phyloP scores from a whole-genome alignment of 2,329 filamentous ascomycete species.

The Fusarium sp. region DNA sequence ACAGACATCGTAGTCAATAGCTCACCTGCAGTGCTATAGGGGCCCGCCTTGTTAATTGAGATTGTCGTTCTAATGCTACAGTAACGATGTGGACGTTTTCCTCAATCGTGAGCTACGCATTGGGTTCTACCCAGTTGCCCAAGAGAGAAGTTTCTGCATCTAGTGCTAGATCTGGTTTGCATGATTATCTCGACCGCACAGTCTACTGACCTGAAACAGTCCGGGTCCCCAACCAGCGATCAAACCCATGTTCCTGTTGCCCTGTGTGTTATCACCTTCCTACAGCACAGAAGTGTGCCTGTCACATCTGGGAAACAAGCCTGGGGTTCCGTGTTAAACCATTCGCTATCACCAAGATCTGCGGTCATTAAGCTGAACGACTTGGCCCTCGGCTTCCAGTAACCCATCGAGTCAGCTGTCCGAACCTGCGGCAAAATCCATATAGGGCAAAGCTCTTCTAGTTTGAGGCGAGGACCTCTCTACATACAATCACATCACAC shows the following conservation, averaged over 20 bases:
- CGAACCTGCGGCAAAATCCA: not conserved
- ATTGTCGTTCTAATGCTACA: constrained; percentile 2
- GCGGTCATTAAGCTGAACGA: constrained; percentile 3
- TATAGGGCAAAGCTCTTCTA: constrained; percentile 2
- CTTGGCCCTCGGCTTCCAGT: not conserved
- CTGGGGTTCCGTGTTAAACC: constrained; percentile 18
- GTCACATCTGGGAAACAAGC: constrained; percentile 16
- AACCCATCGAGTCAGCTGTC: constrained; percentile 3
- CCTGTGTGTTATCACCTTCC: constrained; percentile 13
- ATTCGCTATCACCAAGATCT: constrained; percentile 22
- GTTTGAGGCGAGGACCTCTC: not conserved
- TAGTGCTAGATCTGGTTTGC: constrained; percentile 31
- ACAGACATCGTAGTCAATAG: constrained; percentile 6
- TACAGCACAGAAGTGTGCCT: constrained; percentile 10
- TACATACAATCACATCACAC: constrained; percentile 25
- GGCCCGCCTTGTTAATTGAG: constrained; percentile 12
- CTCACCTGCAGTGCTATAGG: not conserved
- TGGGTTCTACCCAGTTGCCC: constrained; percentile 3
- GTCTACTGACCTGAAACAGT: constrained; percentile 42
- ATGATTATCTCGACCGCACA: constrained; percentile 24
- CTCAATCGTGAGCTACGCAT: constrained; percentile 11
- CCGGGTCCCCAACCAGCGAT: constrained; percentile 24
- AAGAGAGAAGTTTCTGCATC: constrained; percentile 14
- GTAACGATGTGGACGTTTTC: not conserved
- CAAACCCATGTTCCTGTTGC: constrained; percentile 25